Base-by-base conservation (phyloP, 1,139 yeast genomes). In the Sugiyamaella neomexicana region DNA sequence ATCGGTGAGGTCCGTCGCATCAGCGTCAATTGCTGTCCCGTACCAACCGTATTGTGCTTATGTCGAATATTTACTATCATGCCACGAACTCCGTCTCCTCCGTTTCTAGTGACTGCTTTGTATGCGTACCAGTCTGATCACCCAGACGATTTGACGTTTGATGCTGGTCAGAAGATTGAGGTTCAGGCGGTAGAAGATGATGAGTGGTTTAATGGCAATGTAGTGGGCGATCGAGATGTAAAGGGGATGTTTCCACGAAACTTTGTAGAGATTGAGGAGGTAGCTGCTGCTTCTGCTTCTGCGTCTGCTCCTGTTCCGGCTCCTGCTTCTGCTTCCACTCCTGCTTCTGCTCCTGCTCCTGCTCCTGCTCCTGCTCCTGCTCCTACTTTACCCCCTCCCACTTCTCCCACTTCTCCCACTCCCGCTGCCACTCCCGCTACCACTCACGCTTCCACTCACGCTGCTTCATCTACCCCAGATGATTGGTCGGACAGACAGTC, bases 211-310 rank as follows among this genome's bases (percentile, higher is more conserved):
- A 75, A 80, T 42, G 99, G 99, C 1, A 74, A 77, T 12, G 85
- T 78, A 62, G 73, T 72, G 16, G 82, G 79, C 47, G 64, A 64
- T 29, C 59, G 65, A 2, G 80, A 80, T 9, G 71, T 74, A 54
- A 69, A 79, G 37, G 99, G 99, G 7, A 85, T 91, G 75, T 93
- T 93, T 64, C 99, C 99, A 6, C 83, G 81, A 68, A 85, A 83
- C 67, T 93, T 89, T 73, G 98, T 93, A 4, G 82, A 82, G 57
- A 55, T 73, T 5, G 46, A 60, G 32, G 23, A 16, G 17, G 15
- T 47, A 3, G 34, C 49, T 9, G 47, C 44, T 16, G 16, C 53
- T n/a, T 25, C 47, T 20, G 47, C 34, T 29, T 9, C 34, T 6
- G 47, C 55, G 5, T 7, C 34, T 29, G 34, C 34, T 5, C 62